Base-by-base conservation (phyloP, 2,329 filamentous ascomycete genomes). In the Fusarium sp. region DNA sequence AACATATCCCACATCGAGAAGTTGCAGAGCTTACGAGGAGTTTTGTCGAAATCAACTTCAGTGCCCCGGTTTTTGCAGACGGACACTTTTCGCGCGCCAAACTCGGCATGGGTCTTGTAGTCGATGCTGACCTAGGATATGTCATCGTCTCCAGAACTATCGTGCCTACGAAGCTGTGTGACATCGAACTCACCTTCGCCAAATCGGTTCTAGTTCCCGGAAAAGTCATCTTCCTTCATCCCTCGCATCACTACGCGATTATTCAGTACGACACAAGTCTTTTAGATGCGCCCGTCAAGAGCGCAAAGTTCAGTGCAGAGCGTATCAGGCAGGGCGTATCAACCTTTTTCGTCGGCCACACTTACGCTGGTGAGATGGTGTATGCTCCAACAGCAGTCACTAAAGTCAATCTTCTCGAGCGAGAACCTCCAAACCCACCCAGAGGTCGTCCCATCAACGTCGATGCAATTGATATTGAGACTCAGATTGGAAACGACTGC, bases 291-390 rank as follows among this genome's bases (percentile, higher is more conserved):
- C 94, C 95, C 0, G 94, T 99, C 9, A 88, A 94, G 82, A 94
- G 92, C 66, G 95, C 96, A 5, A 92, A 89, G 73, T 86, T 99
- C 47, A 93, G 93, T 74, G 89, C 85, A 7, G 89, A 93, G 54
- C 89, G 90, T 72, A 93, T 98, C 77, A 94, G 93, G 43, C 96
- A 98, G 81, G 96, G 96, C 38, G 93, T 94, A 26, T 91, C 95
- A 48, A 98, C 94, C 0, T 94, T 97, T 69, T 99, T 99, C 80
- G 92, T 99, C 66, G 96, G 96, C 8, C 97, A 97, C 83, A 99
- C 98, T 77, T 91, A 97, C 70, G 98, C 97, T 69, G 91, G 94
- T 60, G 89, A 95, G 39, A 93, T 98, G 41, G 95, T 98, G 3
- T 93, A 98, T 71, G 93, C 94, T 5, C 93, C 97, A 71, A 98